Base-by-base conservation (phyloP, 192 early-diverging fungal species). In the Mortierella alpina region DNA sequence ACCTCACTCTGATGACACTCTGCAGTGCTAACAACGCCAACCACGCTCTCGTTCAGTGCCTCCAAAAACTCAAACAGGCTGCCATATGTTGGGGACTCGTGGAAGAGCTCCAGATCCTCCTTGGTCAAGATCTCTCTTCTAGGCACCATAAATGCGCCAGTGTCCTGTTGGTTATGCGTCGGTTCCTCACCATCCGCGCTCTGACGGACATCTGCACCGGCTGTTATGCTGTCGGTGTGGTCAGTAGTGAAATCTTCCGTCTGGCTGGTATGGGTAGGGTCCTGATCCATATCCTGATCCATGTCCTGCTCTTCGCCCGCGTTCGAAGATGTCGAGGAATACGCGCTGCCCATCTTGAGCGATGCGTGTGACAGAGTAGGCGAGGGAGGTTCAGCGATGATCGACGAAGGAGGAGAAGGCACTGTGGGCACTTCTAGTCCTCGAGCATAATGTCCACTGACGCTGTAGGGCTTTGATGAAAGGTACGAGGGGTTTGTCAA, bases 21-120 rank as follows among this genome's bases (percentile, higher is more conserved):
- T n/a, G 88, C 84, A 18, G 83, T 85, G 20, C 91, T 88, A 23
- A 88, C 89, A 41, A 86, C 59, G 11, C 93, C 93, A 39, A 90
- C 84, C n/a, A 94, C 90, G 18, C 93, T 86, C 22, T 88, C 87
- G 77, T 94, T 97, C 31, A 97, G 87, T 0, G 73, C 69, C 14
- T 86, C 84, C 49, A 97, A 79, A 75, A 96, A 97, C 5, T 66
- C 88, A 46, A 96, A 55, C 52, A 92, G 84, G n/a, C 86, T 88
- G 10, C 70, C 65, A 80, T 92, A 92, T 17, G 92, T 88, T 4
- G 84, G 52, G 5, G 92, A 93, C 18, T 82, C 76, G 39, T 90
- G 85, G 83, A 96, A 98, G 9, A 86, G 87, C 5, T 90, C 88
- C 18, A 98, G 86, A 83, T 98, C 96, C 6, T 95, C 93, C 59